phyloP scores from a whole-genome alignment of 2,329 filamentous ascomycete genomes.

The Aplosporella prunicola region DNA sequence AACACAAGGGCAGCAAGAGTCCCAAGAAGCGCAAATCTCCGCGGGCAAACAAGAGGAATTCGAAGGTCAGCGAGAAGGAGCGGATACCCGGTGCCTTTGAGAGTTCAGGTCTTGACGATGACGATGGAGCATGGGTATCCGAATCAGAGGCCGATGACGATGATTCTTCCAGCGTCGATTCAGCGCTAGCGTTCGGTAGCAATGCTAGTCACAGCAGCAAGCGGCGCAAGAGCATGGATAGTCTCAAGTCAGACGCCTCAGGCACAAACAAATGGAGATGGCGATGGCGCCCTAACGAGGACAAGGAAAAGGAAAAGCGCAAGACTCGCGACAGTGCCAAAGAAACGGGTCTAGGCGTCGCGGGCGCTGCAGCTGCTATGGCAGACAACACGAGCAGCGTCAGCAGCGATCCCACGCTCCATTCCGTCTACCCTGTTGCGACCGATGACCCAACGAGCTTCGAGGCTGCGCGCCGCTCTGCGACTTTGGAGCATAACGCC shows the following conservation, averaged over 20 bases:
- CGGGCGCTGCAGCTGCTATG: conserved; percentile 39
- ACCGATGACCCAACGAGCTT: conserved; percentile 56
- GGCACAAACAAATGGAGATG: conserved; percentile 50
- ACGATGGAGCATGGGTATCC: conserved; percentile 38
- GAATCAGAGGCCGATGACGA: conserved; percentile 28
- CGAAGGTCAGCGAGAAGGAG: conserved; percentile 16
- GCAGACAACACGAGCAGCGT: conserved; percentile 32
- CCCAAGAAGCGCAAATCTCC: conserved; percentile 23
- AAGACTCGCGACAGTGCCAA: conserved; percentile 24
- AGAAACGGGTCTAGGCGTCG: conserved; percentile 29
- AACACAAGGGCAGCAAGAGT: conserved; percentile 14
- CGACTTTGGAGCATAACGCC: conserved; percentile 35
- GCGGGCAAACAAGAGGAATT: conserved; percentile 19
- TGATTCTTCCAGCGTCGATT: conserved; percentile 41
- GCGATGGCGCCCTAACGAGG: conserved; percentile 48
- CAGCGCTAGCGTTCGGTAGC: conserved; percentile 53
- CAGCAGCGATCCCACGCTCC: conserved; percentile 43
- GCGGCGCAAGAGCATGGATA: conserved; percentile 39
- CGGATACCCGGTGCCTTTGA: conserved; percentile 17
- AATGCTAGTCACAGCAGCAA: conserved; percentile 24
- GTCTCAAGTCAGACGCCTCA: conserved; percentile 44
- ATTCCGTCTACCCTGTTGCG: conserved; percentile 57
- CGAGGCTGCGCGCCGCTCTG: conserved; percentile 45
- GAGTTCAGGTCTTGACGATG: conserved; percentile 34
- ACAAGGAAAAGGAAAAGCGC: conserved; percentile 17